Percentiles rank a stretch among this genome's conserved stretches.
Conservation (phyloP, 139 green algal genomes). For the Picochlorum sp. region DNA sequence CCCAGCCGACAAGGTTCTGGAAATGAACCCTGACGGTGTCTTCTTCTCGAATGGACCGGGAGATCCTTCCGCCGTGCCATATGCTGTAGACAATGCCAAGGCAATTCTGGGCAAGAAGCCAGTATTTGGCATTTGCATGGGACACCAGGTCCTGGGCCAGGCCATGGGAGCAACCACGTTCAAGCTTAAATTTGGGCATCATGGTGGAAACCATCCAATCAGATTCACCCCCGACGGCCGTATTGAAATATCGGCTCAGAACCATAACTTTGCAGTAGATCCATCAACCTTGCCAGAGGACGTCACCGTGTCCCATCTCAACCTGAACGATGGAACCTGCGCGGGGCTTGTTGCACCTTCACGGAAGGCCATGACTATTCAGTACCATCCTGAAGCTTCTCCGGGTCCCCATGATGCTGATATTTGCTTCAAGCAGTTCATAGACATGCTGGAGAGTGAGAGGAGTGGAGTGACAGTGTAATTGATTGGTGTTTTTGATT, state of each 20-base stretch:
- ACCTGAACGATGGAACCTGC: slow-evolving; percentile 99
- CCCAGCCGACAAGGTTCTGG: slow-evolving; percentile 82
- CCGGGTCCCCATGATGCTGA: slow-evolving; percentile 95
- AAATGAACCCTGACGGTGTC: slow-evolving; percentile 93
- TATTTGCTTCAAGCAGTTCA: slow-evolving; percentile 82
- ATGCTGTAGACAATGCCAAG: slow-evolving; percentile 91
- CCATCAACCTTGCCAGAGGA: slow-evolving; percentile 66
- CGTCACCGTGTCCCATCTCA: slow-evolving; percentile 88
- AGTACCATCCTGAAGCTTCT: slow-evolving; percentile 97
- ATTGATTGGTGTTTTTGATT: background rate
- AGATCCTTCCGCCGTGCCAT: slow-evolving; percentile 92
- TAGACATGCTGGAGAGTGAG: slow-evolving; percentile 62
- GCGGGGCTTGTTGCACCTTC: slow-evolving; percentile 52
- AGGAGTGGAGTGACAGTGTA: slow-evolving; percentile 10
- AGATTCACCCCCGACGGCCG: slow-evolving; percentile 35
- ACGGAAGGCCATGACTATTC: slow-evolving; percentile 82
- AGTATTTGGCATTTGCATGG: slow-evolving; percentile 99
- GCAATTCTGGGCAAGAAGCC: slow-evolving; percentile 88
- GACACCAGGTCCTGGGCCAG: slow-evolving; percentile 96
- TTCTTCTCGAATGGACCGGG: slow-evolving; percentile 95
- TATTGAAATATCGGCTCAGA: slow-evolving; percentile 86
- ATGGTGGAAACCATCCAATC: slow-evolving; percentile 98
- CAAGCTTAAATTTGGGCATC: slow-evolving; percentile 99
- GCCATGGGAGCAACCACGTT: slow-evolving; percentile 93
- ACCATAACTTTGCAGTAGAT: slow-evolving; percentile 99